A percentile compares a stretch with the other conserved stretches of the same genome.
These are phyloP conservation scores for Stemphylium vesicarium DNA, from an alignment of 2,329 filamentous ascomycete species.

Conservation along the genomic window DNA sequence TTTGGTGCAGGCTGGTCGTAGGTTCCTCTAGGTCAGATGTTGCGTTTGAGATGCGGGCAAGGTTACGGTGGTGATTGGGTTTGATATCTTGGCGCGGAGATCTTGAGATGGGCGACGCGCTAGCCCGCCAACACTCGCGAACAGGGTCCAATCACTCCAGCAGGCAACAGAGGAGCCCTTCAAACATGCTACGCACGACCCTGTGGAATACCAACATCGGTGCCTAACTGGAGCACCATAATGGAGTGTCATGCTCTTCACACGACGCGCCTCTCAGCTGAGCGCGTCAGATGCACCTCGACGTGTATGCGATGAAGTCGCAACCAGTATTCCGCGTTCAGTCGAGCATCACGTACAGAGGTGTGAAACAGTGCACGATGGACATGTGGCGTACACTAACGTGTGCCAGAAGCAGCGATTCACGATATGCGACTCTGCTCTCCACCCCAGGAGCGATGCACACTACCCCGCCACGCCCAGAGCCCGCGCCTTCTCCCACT, in stretches of 20 bases:
- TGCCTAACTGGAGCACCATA: conserved; percentile 42
- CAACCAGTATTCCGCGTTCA: conserved; percentile 6
- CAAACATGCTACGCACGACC: conserved; percentile 6
- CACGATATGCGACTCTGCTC: not conserved
- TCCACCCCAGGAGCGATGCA: conserved; percentile 9
- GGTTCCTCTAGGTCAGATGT: not conserved
- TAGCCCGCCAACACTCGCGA: conserved; percentile 19
- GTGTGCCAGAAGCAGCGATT: not conserved
- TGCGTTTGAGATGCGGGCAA: conserved; percentile 8
- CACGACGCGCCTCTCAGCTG: conserved; percentile 34
- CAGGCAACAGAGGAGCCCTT: conserved; percentile 26
- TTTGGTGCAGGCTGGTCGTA: not conserved
- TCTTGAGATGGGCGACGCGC: conserved; percentile 18
- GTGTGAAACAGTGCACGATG: not conserved
- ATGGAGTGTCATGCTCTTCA: conserved; percentile 47
- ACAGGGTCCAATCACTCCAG: conserved; percentile 18
- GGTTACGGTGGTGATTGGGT: conserved; percentile 21
- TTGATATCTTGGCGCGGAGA: conserved; percentile 28
- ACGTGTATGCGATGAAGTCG: conserved; percentile 24
- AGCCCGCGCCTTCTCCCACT: conserved; percentile 3
- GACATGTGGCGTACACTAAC: not conserved
- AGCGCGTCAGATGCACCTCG: conserved; percentile 28
- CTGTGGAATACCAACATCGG: conserved; percentile 20
- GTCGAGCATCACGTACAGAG: not conserved
- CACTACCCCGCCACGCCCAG: conserved; percentile 9